Base-by-base conservation (phyloP, 805 yeast genomes). In the Barnettozyma populi region DNA sequence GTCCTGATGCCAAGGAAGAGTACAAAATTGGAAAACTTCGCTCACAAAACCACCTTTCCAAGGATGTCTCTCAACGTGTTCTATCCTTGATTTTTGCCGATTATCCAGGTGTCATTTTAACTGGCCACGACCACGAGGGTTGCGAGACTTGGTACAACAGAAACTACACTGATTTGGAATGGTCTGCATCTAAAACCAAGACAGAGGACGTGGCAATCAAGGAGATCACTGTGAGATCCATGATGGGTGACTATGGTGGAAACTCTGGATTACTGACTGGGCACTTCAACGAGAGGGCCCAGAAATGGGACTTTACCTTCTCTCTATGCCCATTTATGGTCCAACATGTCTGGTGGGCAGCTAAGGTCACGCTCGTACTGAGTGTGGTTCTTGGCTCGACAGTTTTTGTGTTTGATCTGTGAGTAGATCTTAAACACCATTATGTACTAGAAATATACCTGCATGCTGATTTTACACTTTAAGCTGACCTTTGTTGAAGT, bases 51-150 rank as follows among this genome's bases (percentile, higher is more conserved):
- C 97, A 89, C 67, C 68, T 94, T 35, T 75, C 85, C 25, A 68
- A 73, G 52, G 84, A 82, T 6, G 75, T 84, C 0, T 69, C 92
- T 3, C 84, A 84, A 60, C 70, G 74, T 51, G 82, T 92, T 2
- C 65, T 94, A 54, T 74, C 85, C 55, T 73, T 82, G n/a, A 74
- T 87, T 14, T 92, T 92, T 62, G 78, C 78, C 35, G 66, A 71
- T 8, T 77, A 79, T 52, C 80, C 84, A 18, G 98, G 98, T 19
- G 72, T 92, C 9, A 80, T 94, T 3, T 67, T 92, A 37, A 87
- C 96, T 0, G 99, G 99, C 1, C 99, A 94, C 66, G 99, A 94
- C 61, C 99, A 94, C 61, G 90, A 84, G 54, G 99, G 99, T 2
- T 94, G 99, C 62, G 83, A 80, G 55, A 77, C 82, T 34, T 73